phyloP scores from a whole-genome alignment of 2,329 filamentous ascomycete genomes.

The Ophioceras dolichostomum region DNA sequence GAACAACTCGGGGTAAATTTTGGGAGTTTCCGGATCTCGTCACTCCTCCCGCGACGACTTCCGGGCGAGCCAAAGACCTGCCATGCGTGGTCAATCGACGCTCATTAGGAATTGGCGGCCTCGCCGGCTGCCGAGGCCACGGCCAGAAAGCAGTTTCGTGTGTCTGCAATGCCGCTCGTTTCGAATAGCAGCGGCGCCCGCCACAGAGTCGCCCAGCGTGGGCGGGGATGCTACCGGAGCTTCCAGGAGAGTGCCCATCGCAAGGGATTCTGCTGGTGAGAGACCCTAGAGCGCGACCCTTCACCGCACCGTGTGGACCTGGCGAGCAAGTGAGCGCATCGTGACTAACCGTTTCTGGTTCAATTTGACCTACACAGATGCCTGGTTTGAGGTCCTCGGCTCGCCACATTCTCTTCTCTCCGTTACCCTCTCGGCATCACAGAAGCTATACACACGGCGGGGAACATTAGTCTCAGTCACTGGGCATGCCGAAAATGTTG shows the following conservation, averaged over 20 bases:
- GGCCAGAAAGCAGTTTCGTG: too few species aligned
- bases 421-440: slow-evolving; percentile 83
- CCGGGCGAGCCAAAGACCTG: too few species aligned
- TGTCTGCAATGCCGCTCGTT: slow-evolving; percentile 47
- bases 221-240: slow-evolving; percentile 44
- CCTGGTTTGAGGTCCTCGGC: slow-evolving; percentile 86
- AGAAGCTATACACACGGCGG: slow-evolving; percentile 82
- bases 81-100: slow-evolving; percentile 31
- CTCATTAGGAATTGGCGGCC: slow-evolving; percentile 22
- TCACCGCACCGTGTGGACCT: too few species aligned
- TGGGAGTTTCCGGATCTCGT: too few species aligned
- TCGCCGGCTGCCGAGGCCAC: slow-evolving; percentile 14
- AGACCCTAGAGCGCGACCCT: too few species aligned
- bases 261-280: slow-evolving; percentile 39
- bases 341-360: too few species aligned
- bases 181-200: slow-evolving; percentile 50
- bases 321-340: too few species aligned
- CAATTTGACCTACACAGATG: slow-evolving; percentile 47
- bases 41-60: not conserved
- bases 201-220: slow-evolving; percentile 37
- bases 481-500: slow-evolving; percentile 87
- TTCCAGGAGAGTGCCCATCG: slow-evolving; percentile 21
- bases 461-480: slow-evolving; percentile 84
- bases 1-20: too few species aligned
- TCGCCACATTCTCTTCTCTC: slow-evolving; percentile 88